A percentile compares a stretch with the other conserved stretches of the same genome.
phyloP scores from a whole-genome alignment of 2,329 filamentous ascomycete genomes.

The Fusarium vanettenii region DNA sequence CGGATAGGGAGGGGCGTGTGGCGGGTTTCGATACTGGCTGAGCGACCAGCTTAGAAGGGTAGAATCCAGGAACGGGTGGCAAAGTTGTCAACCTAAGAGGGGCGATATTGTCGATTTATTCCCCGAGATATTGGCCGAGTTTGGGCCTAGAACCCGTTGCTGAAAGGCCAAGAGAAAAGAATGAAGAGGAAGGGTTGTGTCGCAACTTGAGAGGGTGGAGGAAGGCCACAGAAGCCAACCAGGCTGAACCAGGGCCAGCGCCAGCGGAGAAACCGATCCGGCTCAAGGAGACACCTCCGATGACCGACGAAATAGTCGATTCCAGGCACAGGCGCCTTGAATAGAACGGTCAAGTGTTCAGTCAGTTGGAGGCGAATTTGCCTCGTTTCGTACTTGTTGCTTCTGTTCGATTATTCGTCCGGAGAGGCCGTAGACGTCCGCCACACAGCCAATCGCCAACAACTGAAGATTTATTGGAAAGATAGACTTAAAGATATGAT shows the following conservation, averaged over 20 bases:
- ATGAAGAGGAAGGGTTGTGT: not conserved
- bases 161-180: not conserved
- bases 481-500: not conserved
- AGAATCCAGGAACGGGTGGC: slow-evolving; percentile 9
- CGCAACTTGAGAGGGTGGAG: not conserved
- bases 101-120: not conserved
- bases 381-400: not conserved
- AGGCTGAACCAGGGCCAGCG: slow-evolving; percentile 13
- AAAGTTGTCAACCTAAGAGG: not conserved
- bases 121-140: not conserved
- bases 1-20: slow-evolving; percentile 9
- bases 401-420: slow-evolving; percentile 6
- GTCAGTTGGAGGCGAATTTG: slow-evolving; percentile 6
- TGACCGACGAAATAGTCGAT: slow-evolving; percentile 10
- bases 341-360: not conserved
- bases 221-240: slow-evolving; percentile 10
- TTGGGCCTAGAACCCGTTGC: not conserved
- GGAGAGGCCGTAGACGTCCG: not conserved
- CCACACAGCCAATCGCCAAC: not conserved
- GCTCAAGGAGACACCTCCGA: slow-evolving; percentile 1
- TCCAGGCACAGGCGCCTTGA: not conserved
- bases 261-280: slow-evolving; percentile 31
- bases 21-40: not conserved
- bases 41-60: not conserved
- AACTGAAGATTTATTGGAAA: not conserved